Evolutionary conservation across 2,329 filamentous ascomycete genomes (phyloP), one percentile per base, ranked within the genome.

Genomic region (Cordyceps cicadae): DNA sequence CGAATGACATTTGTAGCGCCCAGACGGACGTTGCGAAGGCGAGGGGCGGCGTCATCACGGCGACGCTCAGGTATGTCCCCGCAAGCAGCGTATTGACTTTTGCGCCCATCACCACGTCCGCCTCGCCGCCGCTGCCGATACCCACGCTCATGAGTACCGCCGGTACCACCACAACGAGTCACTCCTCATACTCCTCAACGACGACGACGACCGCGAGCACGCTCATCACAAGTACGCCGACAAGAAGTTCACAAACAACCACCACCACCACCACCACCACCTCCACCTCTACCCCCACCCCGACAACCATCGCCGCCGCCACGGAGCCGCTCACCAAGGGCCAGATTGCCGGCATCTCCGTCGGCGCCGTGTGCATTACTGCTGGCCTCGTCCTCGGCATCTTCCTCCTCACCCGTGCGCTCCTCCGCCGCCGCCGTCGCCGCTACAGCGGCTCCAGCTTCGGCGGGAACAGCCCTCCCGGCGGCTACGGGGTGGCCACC

Each of bases 1-100:
- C 81, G n/a, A 82, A 81, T 64, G 68, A 72, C 24, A 84, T 90
- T 74, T 91, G 88, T 67, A 69, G 71, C 45, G 76, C 74, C 5
- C 70, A 83, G 62, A 66, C 71, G 3, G 72, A 72, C 54, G 83
- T 85, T 6, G 72, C 81, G 34, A 72, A 76, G n/a, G 81, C 81
- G 58, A 87, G 85, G 6, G 83, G 86, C 68, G 69, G 74, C 21
- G 80, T 79, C 24, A 78, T 87, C 55, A 81, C 81, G 32, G 84
- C 83, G 24, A 86, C 84, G 0, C 67, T 86, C 29, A 69, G 81
- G 45, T 64, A 71, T 51, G 71, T 69, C 3, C 67, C 71, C 5
- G 62, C 67, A 1, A 64, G 64, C 14, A 70, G 68, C 24, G 59
- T 72, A 17, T 60, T 72, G 34, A 69, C 67, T 7, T 69, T 75